Evolutionary conservation across 1,284 basidiomycete genomes (phyloP).

Genomic region (Heliocybe sulcata): DNA sequence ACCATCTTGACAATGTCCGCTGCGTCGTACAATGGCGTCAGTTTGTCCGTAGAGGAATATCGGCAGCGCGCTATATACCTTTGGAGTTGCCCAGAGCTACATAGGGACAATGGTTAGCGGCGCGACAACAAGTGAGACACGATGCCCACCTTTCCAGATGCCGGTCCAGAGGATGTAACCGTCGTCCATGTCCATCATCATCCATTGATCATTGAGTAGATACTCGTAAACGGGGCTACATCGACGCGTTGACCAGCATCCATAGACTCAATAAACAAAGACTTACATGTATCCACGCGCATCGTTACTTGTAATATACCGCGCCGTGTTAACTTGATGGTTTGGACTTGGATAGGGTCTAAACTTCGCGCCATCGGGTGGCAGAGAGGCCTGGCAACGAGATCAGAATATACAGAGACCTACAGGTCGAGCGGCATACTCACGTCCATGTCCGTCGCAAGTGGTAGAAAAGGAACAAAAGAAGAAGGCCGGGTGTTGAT

Average conservation of each 20-base stretch:
- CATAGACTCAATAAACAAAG: background rate
- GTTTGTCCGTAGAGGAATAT: background rate
- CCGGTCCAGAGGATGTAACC: constrained; percentile 84
- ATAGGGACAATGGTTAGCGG: constrained; percentile 1
- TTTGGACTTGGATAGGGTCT: constrained; percentile 69
- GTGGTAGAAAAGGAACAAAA: background rate
- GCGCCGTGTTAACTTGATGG: constrained; percentile 76
- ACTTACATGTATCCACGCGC: constrained; percentile 79
- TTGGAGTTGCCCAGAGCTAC: constrained; percentile 79
- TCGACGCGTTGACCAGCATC: too few species aligned
- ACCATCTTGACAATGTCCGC: constrained; percentile 88
- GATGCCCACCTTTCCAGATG: constrained; percentile 73
- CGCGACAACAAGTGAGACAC: constrained; percentile 2
- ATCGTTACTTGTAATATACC: constrained; percentile 83
- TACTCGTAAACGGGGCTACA: constrained; percentile 79
- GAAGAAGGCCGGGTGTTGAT: background rate
- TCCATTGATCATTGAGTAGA: constrained; percentile 81
- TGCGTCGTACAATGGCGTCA: constrained; percentile 18
- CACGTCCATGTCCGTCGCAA: background rate
- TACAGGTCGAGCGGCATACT: background rate
- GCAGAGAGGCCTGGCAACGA: background rate
- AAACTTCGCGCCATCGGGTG: constrained; percentile 43
- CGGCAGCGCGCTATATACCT: constrained; percentile 37
- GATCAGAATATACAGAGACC: too few species aligned
- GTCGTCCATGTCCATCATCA: constrained; percentile 89